These are phyloP conservation scores for Elsinoe necatrix DNA, from an alignment of 2,329 filamentous ascomycete species.

Conservation along the genomic window DNA sequence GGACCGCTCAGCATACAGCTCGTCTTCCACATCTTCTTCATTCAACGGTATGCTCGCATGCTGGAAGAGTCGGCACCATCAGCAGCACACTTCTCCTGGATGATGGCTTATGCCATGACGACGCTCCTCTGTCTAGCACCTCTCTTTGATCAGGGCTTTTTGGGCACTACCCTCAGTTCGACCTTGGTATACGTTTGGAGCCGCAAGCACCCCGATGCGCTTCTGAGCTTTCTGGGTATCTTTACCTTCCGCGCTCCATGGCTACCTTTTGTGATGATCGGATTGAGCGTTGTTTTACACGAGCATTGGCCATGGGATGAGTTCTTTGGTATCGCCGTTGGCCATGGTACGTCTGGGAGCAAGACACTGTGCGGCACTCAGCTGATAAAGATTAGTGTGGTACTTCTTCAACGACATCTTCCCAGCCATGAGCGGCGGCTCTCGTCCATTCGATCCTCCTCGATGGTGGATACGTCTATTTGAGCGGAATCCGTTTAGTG, in stretches of 20 bases:
- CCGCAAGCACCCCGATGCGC: slow-evolving; percentile 82
- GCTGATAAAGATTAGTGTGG: slow-evolving; percentile 52
- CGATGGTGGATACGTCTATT: slow-evolving; percentile 84
- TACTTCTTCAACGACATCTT: slow-evolving; percentile 98
- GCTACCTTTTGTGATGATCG: slow-evolving; percentile 91
- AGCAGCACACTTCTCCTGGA: slow-evolving; percentile 89
- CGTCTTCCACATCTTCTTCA: slow-evolving; percentile 96
- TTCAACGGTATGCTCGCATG: slow-evolving; percentile 89
- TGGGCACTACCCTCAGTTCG: slow-evolving; percentile 86
- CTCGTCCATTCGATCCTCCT: slow-evolving; percentile 80
- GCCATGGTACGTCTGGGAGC: slow-evolving; percentile 51
- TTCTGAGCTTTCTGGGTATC: slow-evolving; percentile 71
- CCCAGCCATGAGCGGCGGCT: slow-evolving; percentile 77
- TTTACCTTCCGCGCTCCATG: slow-evolving; percentile 90
- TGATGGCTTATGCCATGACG: slow-evolving; percentile 75
- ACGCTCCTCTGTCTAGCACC: slow-evolving; percentile 76
- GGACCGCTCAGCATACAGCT: slow-evolving; percentile 89
- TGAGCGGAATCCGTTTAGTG: slow-evolving; percentile 48
- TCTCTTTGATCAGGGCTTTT: slow-evolving; percentile 81
- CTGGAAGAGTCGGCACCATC: slow-evolving; percentile 93
- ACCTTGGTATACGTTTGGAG: slow-evolving; percentile 98
- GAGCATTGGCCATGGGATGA: slow-evolving; percentile 88
- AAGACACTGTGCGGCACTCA: neutral
- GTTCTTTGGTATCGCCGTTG: slow-evolving; percentile 87
- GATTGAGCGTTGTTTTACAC: slow-evolving; percentile 84